Base-by-base conservation (phyloP, 108 stramenopile species). In the Seminavis robusta region DNA sequence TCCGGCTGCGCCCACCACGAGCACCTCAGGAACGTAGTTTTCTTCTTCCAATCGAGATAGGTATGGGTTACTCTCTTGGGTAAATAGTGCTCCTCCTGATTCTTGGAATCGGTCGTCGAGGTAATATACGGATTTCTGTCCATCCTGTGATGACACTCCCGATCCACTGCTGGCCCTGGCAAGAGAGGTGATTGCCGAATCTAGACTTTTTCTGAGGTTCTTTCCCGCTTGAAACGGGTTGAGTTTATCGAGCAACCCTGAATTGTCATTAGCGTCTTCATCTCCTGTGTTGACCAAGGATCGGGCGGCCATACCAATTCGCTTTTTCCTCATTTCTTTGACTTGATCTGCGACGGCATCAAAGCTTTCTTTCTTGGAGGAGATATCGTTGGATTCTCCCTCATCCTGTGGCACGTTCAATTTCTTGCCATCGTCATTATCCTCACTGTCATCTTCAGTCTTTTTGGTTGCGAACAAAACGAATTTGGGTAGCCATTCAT, bases 1-100 rank as follows among this genome's bases (percentile, higher is more conserved):
- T 21, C 89, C 89, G 10, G 92, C 90, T 0, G 92, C 95, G 8
- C 95, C 92, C 24, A 95, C 78, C 7, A 95, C 89, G 15, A 95
- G 66, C 31, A 95, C 90, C 58, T 88, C 87, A 5, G 92, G 92
- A 30, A 84, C 68, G 39, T 80, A 75, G 44, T 77, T 80, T 26
- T 69, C 47, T 23, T 54, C 57, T 4, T 46, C 59, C 65, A 45
- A 31, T 17, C 54, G 55, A 47, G 31, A 37, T 25, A 60, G 27
- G 23, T 47, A 46, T 15, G 65, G 54, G 8, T 23, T n/a, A 36
- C 40, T 65, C 23, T 58, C 33, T 45, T 65, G 47, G 19, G 58
- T 16, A 63, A 57, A 48, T 21, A 32, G 5, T 2, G 27, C 7
- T 1, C 10, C 43, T n/a, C 31, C 26, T 16, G 19, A 4, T 4